Conservation (phyloP, 2,329 filamentous ascomycete species). For the Sordariomycetes sp. region DNA sequence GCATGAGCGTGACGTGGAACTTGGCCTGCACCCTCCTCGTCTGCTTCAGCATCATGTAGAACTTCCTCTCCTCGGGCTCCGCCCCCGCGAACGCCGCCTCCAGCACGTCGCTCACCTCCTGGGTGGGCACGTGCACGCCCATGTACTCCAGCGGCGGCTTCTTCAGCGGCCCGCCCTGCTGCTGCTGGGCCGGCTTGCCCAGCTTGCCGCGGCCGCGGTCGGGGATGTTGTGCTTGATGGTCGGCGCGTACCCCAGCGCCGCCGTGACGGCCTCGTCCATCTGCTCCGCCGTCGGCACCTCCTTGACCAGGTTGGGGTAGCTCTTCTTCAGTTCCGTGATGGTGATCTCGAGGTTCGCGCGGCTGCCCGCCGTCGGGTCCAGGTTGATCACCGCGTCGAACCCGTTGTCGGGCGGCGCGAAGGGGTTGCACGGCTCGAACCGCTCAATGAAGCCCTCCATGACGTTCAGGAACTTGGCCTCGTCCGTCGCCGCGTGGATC, state of each 20-base stretch:
- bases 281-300: conserved; percentile 60
- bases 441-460: conserved; percentile 90
- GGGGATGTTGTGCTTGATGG: conserved; percentile 65
- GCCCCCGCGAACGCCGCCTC: conserved; percentile 56
- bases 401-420: conserved; percentile 59
- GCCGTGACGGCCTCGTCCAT: conserved; percentile 70
- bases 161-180: conserved; percentile 20
- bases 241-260: conserved; percentile 67
- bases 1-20: conserved; percentile 93
- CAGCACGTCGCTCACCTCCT: conserved; percentile 42
- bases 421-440: conserved; percentile 67
- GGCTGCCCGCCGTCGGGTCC: conserved; percentile 65
- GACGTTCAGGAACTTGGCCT: conserved; percentile 68
- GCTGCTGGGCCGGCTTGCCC: background rate
- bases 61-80: conserved; percentile 30
- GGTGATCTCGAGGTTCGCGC: conserved; percentile 74
- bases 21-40: conserved; percentile 66
- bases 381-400: conserved; percentile 84
- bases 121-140: conserved; percentile 33
- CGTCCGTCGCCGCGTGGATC: conserved; percentile 72
- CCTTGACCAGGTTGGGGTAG: conserved; percentile 66
- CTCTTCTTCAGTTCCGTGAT: conserved; percentile 60
- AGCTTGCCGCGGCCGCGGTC: conserved; percentile 27
- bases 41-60: conserved; percentile 68
- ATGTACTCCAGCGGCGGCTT: conserved; percentile 46